Conservation (phyloP, 768 basidiomycete species). For the Tricholoma hemisulphureum region DNA sequence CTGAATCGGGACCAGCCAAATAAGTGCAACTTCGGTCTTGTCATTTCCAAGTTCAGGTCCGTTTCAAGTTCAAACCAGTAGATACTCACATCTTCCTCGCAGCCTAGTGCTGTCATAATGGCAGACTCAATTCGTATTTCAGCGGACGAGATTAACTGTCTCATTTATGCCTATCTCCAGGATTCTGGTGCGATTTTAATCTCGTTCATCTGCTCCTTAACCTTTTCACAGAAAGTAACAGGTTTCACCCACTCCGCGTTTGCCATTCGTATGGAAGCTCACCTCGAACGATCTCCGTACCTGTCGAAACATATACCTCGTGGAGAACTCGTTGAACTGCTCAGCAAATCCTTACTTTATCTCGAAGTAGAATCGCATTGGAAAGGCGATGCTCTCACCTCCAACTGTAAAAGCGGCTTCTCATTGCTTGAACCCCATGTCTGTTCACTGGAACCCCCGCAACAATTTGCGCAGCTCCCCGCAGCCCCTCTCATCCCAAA, state of each 20-base stretch:
- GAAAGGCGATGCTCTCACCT: conserved; percentile 58
- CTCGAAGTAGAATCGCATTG: conserved; percentile 83
- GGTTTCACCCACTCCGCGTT: conserved; percentile 84
- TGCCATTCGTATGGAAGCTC: conserved; percentile 71
- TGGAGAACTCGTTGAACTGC: conserved; percentile 78
- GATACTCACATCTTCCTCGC: conserved; percentile 1
- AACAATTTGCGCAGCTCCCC: conserved; percentile 5
- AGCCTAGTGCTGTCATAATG: conserved; percentile 4
- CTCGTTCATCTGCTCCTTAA: neutral
- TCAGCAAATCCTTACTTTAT: conserved; percentile 78
- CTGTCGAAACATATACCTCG: conserved; percentile 74
- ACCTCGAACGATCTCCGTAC: conserved; percentile 66
- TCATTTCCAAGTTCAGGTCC: neutral
- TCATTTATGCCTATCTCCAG: conserved; percentile 80
- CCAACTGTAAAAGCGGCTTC: conserved; percentile 68
- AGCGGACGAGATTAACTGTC: conserved; percentile 82
- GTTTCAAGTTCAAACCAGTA: neutral
- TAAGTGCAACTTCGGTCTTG: neutral
- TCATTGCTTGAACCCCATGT: conserved; percentile 73
- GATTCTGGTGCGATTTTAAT: conserved; percentile 62
- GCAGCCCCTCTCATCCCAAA: conserved; percentile 6
- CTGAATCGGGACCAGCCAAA: neutral
- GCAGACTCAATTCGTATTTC: conserved; percentile 55
- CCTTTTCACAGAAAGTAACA: conserved; percentile 24
- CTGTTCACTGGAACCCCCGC: conserved; percentile 51